Conservation (phyloP, 2,329 filamentous ascomycete genomes). For the Cladosporium cucumerinum region DNA sequence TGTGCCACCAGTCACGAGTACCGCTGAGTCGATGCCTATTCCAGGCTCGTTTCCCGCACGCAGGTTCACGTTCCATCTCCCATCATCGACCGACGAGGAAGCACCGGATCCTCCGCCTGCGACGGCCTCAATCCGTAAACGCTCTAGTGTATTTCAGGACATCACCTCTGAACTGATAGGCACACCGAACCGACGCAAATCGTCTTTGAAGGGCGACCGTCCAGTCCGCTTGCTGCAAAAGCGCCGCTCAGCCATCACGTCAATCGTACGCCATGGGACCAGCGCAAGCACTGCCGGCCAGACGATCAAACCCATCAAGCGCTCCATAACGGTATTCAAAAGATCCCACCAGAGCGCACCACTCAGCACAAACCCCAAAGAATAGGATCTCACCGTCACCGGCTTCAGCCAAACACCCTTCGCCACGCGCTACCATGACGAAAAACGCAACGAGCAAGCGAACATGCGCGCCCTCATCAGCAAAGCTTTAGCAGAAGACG, state of each 20-base stretch:
- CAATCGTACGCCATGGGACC: not conserved
- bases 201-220: not conserved
- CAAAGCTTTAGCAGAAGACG: conserved; percentile 24
- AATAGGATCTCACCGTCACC: conserved; percentile 25
- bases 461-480: conserved; percentile 27
- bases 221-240: not conserved
- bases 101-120: not conserved
- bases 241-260: conserved; percentile 12
- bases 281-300: not conserved
- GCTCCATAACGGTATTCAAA: not conserved
- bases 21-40: not conserved
- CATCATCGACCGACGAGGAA: not conserved
- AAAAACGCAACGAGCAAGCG: conserved; percentile 24
- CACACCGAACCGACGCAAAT: not conserved
- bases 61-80: not conserved
- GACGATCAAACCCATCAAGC: not conserved
- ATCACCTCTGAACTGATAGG: not conserved
- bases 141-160: not conserved
- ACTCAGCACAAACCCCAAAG: conserved; percentile 15
- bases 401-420: conserved; percentile 32
- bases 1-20: not conserved
- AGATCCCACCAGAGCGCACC: not conserved
- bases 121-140: not conserved
- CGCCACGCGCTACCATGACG: conserved; percentile 32
- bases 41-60: not conserved